phyloP scores from a whole-genome alignment of 768 basidiomycete genomes.

The Pleurotus eryngii region DNA sequence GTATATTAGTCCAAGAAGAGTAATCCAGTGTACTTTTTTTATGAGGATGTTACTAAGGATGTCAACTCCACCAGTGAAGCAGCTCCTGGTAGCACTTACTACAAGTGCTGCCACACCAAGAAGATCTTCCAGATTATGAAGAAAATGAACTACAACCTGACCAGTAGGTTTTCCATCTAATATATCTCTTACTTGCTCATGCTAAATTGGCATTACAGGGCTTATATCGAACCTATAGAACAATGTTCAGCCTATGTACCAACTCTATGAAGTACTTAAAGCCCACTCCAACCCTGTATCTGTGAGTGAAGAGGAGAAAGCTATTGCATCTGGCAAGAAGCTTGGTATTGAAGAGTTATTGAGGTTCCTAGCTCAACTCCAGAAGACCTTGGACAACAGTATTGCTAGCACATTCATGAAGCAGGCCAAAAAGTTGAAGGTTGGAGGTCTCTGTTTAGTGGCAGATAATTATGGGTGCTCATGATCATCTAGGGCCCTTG shows the following conservation, averaged over 20 bases:
- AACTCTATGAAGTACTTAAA: neutral
- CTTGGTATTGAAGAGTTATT: neutral
- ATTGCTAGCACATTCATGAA: neutral
- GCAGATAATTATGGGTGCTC: neutral
- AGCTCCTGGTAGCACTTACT: constrained; percentile 11
- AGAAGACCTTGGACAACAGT: neutral
- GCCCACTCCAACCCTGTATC: neutral
- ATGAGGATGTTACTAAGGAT: constrained; percentile 6
- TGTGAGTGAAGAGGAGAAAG: neutral
- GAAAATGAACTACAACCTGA: constrained; percentile 16
- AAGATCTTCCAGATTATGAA: constrained; percentile 15
- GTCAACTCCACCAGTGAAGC: neutral
- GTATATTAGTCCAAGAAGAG: neutral
- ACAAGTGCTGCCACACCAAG: constrained; percentile 16
- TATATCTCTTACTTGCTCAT: too few species aligned
- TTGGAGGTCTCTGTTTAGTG: neutral
- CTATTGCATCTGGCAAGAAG: neutral
- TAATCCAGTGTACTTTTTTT: constrained; percentile 16
- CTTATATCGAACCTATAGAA: neutral
- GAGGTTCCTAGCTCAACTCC: neutral
- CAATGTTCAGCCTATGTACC: neutral
- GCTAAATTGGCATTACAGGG: too few species aligned
- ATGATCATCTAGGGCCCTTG: constrained; percentile 9
- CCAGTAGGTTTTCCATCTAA: too few species aligned
- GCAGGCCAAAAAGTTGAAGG: neutral